phyloP scores from a whole-genome alignment of 2,329 filamentous ascomycete species.

The Chaetothyriales sp. region DNA sequence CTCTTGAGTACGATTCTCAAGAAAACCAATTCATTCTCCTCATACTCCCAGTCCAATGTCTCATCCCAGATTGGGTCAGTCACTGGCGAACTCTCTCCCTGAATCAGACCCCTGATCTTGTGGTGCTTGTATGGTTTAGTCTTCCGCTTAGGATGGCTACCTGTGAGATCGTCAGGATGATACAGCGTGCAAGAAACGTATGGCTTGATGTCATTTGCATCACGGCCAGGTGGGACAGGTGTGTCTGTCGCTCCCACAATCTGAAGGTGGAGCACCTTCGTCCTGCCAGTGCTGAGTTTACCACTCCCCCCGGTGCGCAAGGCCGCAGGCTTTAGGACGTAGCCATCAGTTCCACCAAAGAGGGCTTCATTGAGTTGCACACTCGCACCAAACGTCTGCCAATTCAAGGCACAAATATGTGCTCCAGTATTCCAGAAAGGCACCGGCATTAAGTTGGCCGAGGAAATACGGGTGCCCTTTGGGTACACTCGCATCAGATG shows the following conservation, averaged over 20 bases:
- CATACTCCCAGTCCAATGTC: slow-evolving; percentile 15
- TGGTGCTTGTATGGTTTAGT: slow-evolving; percentile 16
- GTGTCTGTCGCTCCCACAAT: slow-evolving; percentile 14
- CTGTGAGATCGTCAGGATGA: slow-evolving; percentile 10
- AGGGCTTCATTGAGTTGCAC: slow-evolving; percentile 18
- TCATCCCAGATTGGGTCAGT: slow-evolving; percentile 17
- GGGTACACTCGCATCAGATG: slow-evolving; percentile 18
- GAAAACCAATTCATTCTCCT: slow-evolving; percentile 16
- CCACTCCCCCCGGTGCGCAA: slow-evolving; percentile 11
- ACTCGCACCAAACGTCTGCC: slow-evolving; percentile 17
- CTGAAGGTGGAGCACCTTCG: slow-evolving; percentile 13
- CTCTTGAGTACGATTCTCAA: slow-evolving; percentile 17
- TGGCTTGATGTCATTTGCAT: slow-evolving; percentile 14
- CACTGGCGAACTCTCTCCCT: slow-evolving; percentile 8
- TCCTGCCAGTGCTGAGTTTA: slow-evolving; percentile 5
- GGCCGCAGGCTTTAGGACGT: slow-evolving; percentile 13
- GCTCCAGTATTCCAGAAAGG: slow-evolving; percentile 15
- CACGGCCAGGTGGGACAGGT: slow-evolving; percentile 12
- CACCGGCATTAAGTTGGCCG: slow-evolving; percentile 16
- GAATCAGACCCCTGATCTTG: slow-evolving; percentile 12
- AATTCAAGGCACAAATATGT: slow-evolving; percentile 17
- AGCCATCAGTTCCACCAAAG: slow-evolving; percentile 17
- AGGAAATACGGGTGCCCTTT: slow-evolving; percentile 16
- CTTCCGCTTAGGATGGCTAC: slow-evolving; percentile 13
- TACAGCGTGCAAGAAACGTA: slow-evolving; percentile 17